Conservation (phyloP, 1,139 yeast species). For the Magnusiomyces paraingens region DNA sequence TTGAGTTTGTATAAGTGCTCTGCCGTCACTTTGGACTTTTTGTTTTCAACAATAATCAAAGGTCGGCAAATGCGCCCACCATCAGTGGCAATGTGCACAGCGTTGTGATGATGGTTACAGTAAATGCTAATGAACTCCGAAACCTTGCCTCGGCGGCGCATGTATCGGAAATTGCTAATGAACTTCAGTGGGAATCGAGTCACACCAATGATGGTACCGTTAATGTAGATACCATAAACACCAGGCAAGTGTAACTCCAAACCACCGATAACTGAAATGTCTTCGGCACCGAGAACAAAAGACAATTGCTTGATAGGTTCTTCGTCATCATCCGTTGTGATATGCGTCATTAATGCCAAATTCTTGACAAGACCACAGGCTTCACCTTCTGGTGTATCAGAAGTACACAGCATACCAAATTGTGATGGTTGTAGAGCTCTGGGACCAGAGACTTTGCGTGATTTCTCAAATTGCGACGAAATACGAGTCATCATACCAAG, state of each 20-base stretch:
- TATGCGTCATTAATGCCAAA: slow-evolving; percentile 96
- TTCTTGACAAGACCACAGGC: slow-evolving; percentile 98
- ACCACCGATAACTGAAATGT: slow-evolving; percentile 73
- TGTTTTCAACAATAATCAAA: slow-evolving; percentile 72
- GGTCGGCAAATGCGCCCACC: slow-evolving; percentile 99
- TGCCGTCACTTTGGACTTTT: slow-evolving; percentile 62
- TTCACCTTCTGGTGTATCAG: slow-evolving; percentile 99
- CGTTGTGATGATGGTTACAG: slow-evolving; percentile 80
- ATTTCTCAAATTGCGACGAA: slow-evolving; percentile 94
- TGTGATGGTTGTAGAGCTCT: slow-evolving; percentile 99
- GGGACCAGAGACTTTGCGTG: slow-evolving; percentile 97
- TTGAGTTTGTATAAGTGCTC: slow-evolving; percentile 56
- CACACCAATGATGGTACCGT: slow-evolving; percentile 91
- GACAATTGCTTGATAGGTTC: slow-evolving; percentile 76
- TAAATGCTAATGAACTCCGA: slow-evolving; percentile 90
- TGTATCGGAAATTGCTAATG: slow-evolving; percentile 66
- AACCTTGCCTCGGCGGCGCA: slow-evolving; percentile 79
- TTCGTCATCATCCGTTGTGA: slow-evolving; percentile 97
- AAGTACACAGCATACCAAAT: slow-evolving; percentile 97
- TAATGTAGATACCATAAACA: slow-evolving; percentile 77
- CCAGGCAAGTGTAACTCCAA: slow-evolving; percentile 71
- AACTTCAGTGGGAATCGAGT: slow-evolving; percentile 80
- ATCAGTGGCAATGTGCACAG: slow-evolving; percentile 97
- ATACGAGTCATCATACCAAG: slow-evolving; percentile 99
- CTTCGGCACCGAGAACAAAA: slow-evolving; percentile 82